A percentile compares a stretch with the other conserved stretches of the same genome.
These are phyloP conservation scores for Fusarium sp. DNA, from an alignment of 2,329 filamentous ascomycete species.

Conservation along the genomic window DNA sequence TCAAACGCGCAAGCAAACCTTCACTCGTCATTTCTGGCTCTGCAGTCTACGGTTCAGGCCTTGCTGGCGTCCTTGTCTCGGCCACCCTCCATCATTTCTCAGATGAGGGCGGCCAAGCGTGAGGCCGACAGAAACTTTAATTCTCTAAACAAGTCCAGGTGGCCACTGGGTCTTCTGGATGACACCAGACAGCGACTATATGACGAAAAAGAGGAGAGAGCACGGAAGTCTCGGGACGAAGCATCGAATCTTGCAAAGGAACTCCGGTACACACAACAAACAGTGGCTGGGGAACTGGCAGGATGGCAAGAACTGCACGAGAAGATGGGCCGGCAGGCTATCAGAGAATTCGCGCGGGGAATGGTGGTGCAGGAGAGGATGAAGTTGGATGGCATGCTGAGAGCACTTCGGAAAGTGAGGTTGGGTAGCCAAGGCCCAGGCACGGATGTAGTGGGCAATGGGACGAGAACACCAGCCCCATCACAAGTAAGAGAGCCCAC, in stretches of 20 bases:
- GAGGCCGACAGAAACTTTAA: slow-evolving; percentile 82
- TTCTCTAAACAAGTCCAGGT: slow-evolving; percentile 80
- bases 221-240: slow-evolving; percentile 77
- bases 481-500: slow-evolving; percentile 36
- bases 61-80: slow-evolving; percentile 83
- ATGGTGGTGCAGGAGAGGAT: slow-evolving; percentile 86
- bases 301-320: slow-evolving; percentile 94
- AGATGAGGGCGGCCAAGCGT: slow-evolving; percentile 80
- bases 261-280: slow-evolving; percentile 91
- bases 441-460: slow-evolving; percentile 29
- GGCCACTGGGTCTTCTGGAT: slow-evolving; percentile 86
- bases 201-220: slow-evolving; percentile 86
- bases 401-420: slow-evolving; percentile 77
- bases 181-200: slow-evolving; percentile 86
- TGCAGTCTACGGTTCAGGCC: slow-evolving; percentile 87
- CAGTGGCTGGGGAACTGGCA: slow-evolving; percentile 90
- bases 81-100: slow-evolving; percentile 81
- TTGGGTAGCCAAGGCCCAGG: slow-evolving; percentile 26
- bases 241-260: slow-evolving; percentile 82
- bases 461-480: slow-evolving; percentile 28
- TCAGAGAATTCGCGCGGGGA: slow-evolving; percentile 80
- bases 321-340: slow-evolving; percentile 78
- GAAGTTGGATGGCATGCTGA: slow-evolving; percentile 81
- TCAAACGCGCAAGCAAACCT: slow-evolving; percentile 80
- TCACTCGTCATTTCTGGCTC: slow-evolving; percentile 80